phyloP scores from a whole-genome alignment of 2,329 filamentous ascomycete species.

The Pseudocercospora fijiensis region DNA sequence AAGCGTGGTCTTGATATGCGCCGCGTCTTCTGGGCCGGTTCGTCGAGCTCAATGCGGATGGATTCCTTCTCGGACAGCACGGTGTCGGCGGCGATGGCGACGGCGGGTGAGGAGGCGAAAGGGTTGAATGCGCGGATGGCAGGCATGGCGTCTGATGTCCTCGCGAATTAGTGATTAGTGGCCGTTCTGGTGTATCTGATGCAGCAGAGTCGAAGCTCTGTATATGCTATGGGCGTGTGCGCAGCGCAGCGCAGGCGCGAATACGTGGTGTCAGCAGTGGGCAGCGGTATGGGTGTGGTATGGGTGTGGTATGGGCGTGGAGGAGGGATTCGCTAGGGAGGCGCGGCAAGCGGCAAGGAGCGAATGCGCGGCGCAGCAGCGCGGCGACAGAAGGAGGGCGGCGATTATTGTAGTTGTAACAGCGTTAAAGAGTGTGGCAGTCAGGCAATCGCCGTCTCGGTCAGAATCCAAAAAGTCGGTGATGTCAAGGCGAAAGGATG shows the following conservation, averaged over 20 bases:
- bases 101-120: constrained; percentile 54
- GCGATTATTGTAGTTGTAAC: not conserved
- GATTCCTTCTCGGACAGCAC: constrained; percentile 54
- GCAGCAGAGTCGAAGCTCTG: constrained; percentile 10
- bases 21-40: constrained; percentile 19
- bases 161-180: constrained; percentile 34
- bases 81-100: constrained; percentile 49
- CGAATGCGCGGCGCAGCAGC: not conserved
- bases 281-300: constrained; percentile 7
- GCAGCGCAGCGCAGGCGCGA: constrained; percentile 12
- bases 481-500: constrained; percentile 8
- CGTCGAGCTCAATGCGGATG: constrained; percentile 34
- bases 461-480: not conserved
- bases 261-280: constrained; percentile 9
- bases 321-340: constrained; percentile 8
- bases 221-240: constrained; percentile 12
- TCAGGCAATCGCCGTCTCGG: constrained; percentile 7
- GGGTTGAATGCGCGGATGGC: constrained; percentile 58
- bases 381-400: not conserved
- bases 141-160: constrained; percentile 56
- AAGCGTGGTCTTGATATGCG: constrained; percentile 33
- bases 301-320: not conserved
- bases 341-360: constrained; percentile 16
- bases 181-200: constrained; percentile 14
- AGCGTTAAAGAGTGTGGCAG: not conserved